These are phyloP conservation scores for Nitzschia sp. DNA, from an alignment of 108 stramenopile species.

Conservation along the genomic window DNA sequence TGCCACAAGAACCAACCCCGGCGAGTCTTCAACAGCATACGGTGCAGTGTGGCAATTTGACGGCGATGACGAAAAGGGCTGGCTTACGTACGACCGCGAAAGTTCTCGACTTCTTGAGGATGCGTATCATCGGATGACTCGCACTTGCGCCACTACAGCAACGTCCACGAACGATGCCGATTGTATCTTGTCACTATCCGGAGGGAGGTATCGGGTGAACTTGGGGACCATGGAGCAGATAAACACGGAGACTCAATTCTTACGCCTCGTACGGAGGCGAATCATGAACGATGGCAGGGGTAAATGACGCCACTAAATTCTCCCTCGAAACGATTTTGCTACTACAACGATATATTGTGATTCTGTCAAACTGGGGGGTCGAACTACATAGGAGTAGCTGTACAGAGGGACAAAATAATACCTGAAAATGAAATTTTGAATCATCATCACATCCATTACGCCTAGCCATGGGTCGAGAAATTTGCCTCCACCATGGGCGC, in stretches of 20 bases:
- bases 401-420: too few relatives aligned
- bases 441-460: too few relatives aligned
- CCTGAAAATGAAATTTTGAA: too few relatives aligned
- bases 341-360: too few relatives aligned
- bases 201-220: conserved; percentile 26
- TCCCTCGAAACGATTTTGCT: too few relatives aligned
- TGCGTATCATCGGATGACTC: conserved; percentile 10
- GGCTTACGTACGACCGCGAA: conserved; percentile 26
- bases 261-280: conserved; percentile 18
- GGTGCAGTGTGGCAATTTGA: conserved; percentile 28
- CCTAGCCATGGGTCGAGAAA: too few relatives aligned
- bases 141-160: not conserved
- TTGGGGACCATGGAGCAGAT: conserved; percentile 35
- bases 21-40: not conserved
- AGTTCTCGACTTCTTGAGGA: conserved; percentile 20
- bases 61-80: conserved; percentile 29
- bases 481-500: too few relatives aligned
- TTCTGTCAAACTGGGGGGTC: too few relatives aligned
- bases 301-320: not conserved
- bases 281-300: not conserved
- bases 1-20: not conserved
- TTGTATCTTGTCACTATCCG: not conserved
- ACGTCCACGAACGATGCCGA: not conserved
- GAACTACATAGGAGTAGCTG: too few relatives aligned
- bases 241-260: conserved; percentile 24